A percentile compares a stretch with the other conserved stretches of the same genome.
Evolutionary conservation across 192 early-diverging fungal species (phyloP).

Genomic region (Funneliformis mosseae): DNA sequence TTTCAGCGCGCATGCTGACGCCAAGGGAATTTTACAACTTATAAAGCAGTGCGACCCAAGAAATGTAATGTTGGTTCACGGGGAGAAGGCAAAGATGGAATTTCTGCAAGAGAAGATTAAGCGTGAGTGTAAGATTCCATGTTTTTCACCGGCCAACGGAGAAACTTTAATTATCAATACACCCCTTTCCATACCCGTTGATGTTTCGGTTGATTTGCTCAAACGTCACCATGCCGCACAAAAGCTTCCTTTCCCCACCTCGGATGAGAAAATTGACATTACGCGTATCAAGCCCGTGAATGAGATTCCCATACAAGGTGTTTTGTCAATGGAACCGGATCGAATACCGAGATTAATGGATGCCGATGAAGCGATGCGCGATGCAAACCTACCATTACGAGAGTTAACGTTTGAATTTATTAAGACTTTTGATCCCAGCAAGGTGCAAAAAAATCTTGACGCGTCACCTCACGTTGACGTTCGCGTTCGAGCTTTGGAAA

Average conservation of each 20-base stretch:
- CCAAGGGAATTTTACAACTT: slow-evolving; percentile 96
- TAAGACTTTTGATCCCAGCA: slow-evolving; percentile 42
- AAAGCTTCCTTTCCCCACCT: slow-evolving; percentile 34
- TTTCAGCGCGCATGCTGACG: slow-evolving; percentile 97
- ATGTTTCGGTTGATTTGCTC: slow-evolving; percentile 49
- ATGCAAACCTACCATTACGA: slow-evolving; percentile 38
- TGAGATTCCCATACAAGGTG: slow-evolving; percentile 47
- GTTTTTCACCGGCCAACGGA: slow-evolving; percentile 90
- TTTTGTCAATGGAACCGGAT: slow-evolving; percentile 47
- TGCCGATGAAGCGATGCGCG: slow-evolving; percentile 39
- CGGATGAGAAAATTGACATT: slow-evolving; percentile 14
- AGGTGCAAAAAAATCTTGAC: slow-evolving; percentile 24
- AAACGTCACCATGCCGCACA: slow-evolving; percentile 44
- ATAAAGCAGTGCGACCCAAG: slow-evolving; percentile 85
- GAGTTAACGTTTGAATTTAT: slow-evolving; percentile 44
- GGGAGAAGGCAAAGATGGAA: slow-evolving; percentile 89
- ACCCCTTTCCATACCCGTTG: slow-evolving; percentile 64
- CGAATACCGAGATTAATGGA: slow-evolving; percentile 45
- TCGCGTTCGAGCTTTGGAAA: slow-evolving; percentile 34
- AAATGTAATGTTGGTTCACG: slow-evolving; percentile 95
- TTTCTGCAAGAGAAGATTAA: slow-evolving; percentile 80
- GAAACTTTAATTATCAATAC: slow-evolving; percentile 70
- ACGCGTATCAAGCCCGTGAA: slow-evolving; percentile 37
- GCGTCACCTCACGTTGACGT: background rate
- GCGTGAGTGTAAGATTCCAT: slow-evolving; percentile 80